phyloP scores from a whole-genome alignment of 371 early-diverging fungal species.

The Haplosporangium sp. region DNA sequence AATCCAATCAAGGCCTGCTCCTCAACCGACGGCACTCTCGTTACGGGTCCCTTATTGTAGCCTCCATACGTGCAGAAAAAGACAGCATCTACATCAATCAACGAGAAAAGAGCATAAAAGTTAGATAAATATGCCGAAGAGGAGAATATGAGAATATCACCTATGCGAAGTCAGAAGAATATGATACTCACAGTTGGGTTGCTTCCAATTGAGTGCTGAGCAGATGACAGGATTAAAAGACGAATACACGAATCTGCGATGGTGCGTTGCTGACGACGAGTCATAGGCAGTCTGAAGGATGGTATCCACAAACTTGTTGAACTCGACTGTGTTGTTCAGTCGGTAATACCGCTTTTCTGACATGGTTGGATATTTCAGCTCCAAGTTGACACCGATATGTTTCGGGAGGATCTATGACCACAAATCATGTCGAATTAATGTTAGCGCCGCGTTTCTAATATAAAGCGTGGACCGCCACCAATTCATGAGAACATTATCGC shows the following conservation, averaged over 20 bases:
- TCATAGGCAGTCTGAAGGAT: slow-evolving; percentile 86
- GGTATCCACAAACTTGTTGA: slow-evolving; percentile 86
- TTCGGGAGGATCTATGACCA: slow-evolving; percentile 70
- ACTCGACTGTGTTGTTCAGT: slow-evolving; percentile 68
- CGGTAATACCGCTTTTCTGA: slow-evolving; percentile 64
- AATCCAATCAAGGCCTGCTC: not conserved
- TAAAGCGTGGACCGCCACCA: too few species aligned
- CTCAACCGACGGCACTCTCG: not conserved
- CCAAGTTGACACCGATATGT: slow-evolving; percentile 84
- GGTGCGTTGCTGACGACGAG: slow-evolving; percentile 55
- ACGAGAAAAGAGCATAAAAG: not conserved
- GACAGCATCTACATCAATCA: slow-evolving; percentile 74
- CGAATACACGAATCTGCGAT: slow-evolving; percentile 82
- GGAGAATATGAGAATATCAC: not conserved
- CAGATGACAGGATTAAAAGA: slow-evolving; percentile 92
- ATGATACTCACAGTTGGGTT: slow-evolving; percentile 86
- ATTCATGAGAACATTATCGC: too few species aligned
- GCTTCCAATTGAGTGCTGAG: slow-evolving; percentile 96
- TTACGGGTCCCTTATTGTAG: slow-evolving; percentile 59
- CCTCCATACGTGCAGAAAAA: slow-evolving; percentile 88
- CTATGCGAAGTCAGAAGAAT: not conserved
- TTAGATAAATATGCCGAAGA: not conserved
- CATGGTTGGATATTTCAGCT: slow-evolving; percentile 84
- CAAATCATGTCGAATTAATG: too few species aligned
- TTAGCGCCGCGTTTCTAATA: too few species aligned